These are phyloP conservation scores for Nasturtium officinale DNA, from an alignment of 345 rosid genomes.

Conservation along the genomic window DNA sequence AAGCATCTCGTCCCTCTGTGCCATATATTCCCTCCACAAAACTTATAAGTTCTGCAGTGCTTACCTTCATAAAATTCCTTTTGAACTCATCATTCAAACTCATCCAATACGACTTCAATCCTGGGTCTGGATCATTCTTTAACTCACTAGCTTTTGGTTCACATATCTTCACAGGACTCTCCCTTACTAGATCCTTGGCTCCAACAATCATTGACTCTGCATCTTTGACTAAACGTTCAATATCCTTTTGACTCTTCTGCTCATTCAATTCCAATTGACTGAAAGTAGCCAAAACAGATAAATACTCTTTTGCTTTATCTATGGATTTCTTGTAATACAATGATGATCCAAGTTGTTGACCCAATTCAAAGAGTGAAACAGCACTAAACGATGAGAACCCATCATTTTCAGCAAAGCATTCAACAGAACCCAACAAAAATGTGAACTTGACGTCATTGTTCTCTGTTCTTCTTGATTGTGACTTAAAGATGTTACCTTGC, in stretches of 20 bases:
- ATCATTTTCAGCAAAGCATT: neutral
- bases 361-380: neutral
- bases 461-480: neutral
- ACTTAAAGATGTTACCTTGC: slow-evolving; percentile 2
- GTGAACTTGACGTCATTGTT: neutral
- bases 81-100: slow-evolving; percentile 7
- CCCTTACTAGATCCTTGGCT: neutral
- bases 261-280: neutral
- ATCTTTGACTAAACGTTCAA: neutral
- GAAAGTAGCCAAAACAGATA: neutral
- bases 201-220: slow-evolving; percentile 17
- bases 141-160: neutral
- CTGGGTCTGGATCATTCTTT: neutral
- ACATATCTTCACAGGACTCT: neutral
- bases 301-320: neutral
- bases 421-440: neutral
- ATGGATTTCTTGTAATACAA: neutral
- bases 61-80: slow-evolving; percentile 18
- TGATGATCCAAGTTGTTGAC: neutral
- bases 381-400: neutral
- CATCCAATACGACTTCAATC: slow-evolving; percentile 9
- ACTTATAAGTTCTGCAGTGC: neutral
- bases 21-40: neutral
- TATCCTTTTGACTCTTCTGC: neutral
- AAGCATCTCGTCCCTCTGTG: slow-evolving; percentile 3